Conservation (phyloP, 2,329 filamentous ascomycete species). For the Mycogone perniciosa region DNA sequence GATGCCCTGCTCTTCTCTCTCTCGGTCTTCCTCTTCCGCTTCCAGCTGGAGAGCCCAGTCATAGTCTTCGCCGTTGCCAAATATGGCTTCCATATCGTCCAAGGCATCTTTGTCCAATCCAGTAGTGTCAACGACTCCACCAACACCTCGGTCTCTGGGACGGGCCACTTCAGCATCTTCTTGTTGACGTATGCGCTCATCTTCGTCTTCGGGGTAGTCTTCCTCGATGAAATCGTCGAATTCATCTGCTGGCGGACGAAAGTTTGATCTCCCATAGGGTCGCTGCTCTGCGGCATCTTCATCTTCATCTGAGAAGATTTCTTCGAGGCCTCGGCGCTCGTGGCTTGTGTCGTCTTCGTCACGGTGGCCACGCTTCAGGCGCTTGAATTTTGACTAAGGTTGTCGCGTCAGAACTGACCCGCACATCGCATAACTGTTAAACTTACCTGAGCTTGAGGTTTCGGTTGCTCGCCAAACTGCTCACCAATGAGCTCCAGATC, state of each 20-base stretch:
- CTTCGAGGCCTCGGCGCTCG: slow-evolving; percentile 68
- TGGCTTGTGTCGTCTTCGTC: slow-evolving; percentile 61
- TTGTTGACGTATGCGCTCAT: slow-evolving; percentile 64
- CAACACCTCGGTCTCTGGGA: slow-evolving; percentile 63
- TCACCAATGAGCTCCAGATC: slow-evolving; percentile 93
- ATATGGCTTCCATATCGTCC: slow-evolving; percentile 94
- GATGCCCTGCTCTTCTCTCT: slow-evolving; percentile 73
- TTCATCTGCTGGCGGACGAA: slow-evolving; percentile 64
- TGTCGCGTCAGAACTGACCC: slow-evolving; percentile 16
- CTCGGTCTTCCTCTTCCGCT: slow-evolving; percentile 73
- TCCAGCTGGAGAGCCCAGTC: slow-evolving; percentile 89
- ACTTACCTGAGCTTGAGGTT: slow-evolving; percentile 62
- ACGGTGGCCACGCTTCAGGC: slow-evolving; percentile 84
- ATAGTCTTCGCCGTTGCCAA: slow-evolving; percentile 93
- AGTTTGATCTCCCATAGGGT: slow-evolving; percentile 44
- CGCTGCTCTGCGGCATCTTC: slow-evolving; percentile 59
- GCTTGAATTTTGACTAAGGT: slow-evolving; percentile 83
- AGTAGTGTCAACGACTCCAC: slow-evolving; percentile 67
- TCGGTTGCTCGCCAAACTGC: slow-evolving; percentile 57
- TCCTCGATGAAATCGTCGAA: slow-evolving; percentile 97
- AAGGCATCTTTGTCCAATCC: slow-evolving; percentile 87
- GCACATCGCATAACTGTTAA: background rate
- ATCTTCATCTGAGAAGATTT: slow-evolving; percentile 95
- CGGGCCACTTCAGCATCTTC: slow-evolving; percentile 87
- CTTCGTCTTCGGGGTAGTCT: slow-evolving; percentile 83